These are phyloP conservation scores for Fusarium citri DNA, from an alignment of 2,329 filamentous ascomycete species.

Conservation along the genomic window DNA sequence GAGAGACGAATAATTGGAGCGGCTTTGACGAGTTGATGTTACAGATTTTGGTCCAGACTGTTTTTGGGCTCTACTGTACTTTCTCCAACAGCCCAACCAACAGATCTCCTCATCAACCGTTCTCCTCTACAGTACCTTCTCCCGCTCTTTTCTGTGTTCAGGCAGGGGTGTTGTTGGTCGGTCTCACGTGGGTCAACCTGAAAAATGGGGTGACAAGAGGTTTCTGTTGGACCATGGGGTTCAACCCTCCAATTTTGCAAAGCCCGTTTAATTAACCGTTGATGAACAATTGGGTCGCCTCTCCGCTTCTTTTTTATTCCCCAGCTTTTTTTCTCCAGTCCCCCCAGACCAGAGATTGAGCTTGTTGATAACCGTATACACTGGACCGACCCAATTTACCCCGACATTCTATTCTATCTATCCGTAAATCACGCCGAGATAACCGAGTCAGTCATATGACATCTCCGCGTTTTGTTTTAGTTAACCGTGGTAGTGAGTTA, in stretches of 20 bases:
- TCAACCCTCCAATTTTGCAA: slow-evolving; percentile 23
- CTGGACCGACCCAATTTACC: slow-evolving; percentile 1
- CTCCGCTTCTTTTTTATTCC: slow-evolving; percentile 5
- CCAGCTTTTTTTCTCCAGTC: slow-evolving; percentile 30
- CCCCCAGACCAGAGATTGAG: neutral
- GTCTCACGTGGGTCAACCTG: slow-evolving; percentile 15
- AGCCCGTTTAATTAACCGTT: slow-evolving; percentile 19
- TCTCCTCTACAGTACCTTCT: no score
- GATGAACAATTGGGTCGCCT: slow-evolving; percentile 14
- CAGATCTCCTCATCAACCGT: neutral
- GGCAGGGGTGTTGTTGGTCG: neutral
- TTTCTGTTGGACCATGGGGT: slow-evolving; percentile 8
- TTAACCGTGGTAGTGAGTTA: neutral
- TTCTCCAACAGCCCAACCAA: neutral
- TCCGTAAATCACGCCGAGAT: neutral
- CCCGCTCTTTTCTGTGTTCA: neutral
- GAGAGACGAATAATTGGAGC: slow-evolving; percentile 12
- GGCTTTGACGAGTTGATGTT: slow-evolving; percentile 11
- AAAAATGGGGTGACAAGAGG: slow-evolving; percentile 1
- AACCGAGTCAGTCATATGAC: neutral
- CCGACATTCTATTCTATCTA: neutral
- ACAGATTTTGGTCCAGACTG: slow-evolving; percentile 6
- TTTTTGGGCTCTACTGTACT: neutral
- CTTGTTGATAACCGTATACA: slow-evolving; percentile 24
- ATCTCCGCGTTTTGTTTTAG: neutral